Base-by-base conservation (phyloP, 2,329 filamentous ascomycete species). In the Xylariaceae sp. region DNA sequence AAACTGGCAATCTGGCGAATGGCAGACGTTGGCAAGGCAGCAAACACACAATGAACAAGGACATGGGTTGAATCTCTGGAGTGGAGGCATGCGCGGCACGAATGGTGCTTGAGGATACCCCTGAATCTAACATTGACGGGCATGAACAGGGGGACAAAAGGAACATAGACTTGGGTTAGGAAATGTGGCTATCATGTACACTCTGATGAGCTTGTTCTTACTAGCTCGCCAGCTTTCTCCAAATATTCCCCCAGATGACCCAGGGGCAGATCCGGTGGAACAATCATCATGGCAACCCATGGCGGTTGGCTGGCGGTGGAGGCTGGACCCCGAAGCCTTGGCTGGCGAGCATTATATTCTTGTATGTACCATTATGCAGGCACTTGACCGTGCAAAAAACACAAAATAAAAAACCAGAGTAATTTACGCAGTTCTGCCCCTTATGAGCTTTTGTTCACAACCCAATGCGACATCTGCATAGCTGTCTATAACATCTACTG, bases 91-190 rank as follows among this genome's bases (percentile, higher is more conserved):
- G 58, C 46, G 57, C 46, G 57, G 55, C 46, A 57, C 49, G 44
- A 56, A 60, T 54, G 54, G 47, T 55, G 52, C 53, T 58, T 58
- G 48, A 47, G 55, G 50, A 61, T 62, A 61, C 59, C 59, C 57
- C 53, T 55, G 56, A 52, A 49, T 42, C 46, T 37, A 50, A 45
- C 45, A 44, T 50, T 34, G 41, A 42, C 40, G 50, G 52, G 38
- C 47, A 54, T 44, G 51, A 40, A 23, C 44, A 23, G 36, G 46
- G 53, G 50, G 45, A 23, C 41, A 54, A 55, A 53, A 44, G 46
- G 39, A 50, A 52, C 42, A 58, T 61, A 62, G 56, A 62, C 39
- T 4, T 32, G 4, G 42, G 52, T 22, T 32, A 51, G 58, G 45
- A 56, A 47, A 53, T 46, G 51, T 36, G 48, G 48, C 35, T 38